phyloP scores from a whole-genome alignment of 148 eudicot genomes.

The Fallopia convolvulus region DNA sequence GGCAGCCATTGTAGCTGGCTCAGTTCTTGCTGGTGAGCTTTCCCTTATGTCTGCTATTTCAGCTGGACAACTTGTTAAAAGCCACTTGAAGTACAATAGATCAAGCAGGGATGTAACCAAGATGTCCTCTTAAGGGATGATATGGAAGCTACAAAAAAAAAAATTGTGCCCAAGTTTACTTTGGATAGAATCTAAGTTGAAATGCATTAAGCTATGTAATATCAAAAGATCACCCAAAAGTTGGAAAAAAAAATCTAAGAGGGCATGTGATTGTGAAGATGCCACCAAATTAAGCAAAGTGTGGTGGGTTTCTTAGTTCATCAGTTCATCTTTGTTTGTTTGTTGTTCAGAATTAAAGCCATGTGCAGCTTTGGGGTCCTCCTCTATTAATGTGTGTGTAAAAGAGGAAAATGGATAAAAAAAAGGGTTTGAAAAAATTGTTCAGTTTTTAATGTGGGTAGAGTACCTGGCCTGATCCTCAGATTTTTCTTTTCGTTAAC shows the following conservation, averaged over 20 bases:
- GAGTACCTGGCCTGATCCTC: background rate
- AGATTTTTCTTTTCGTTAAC: background rate
- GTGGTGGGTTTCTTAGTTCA: background rate
- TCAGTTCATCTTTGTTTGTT: background rate
- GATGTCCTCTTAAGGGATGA: background rate
- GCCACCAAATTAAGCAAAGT: background rate
- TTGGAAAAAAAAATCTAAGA: background rate
- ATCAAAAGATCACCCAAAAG: background rate
- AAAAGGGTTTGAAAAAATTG: background rate
- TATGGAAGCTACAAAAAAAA: background rate
- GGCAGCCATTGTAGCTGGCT: slow-evolving; percentile 30
- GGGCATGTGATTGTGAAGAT: background rate
- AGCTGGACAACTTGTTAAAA: slow-evolving; percentile 33
- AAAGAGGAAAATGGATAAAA: background rate
- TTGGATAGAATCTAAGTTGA: background rate
- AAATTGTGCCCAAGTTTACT: background rate
- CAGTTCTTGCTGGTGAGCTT: slow-evolving; percentile 33
- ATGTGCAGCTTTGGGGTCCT: slow-evolving; percentile 6
- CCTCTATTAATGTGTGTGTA: background rate
- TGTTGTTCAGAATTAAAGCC: background rate
- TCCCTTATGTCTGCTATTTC: slow-evolving; percentile 32
- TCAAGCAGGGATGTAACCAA: slow-evolving; percentile 20
- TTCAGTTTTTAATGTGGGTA: background rate
- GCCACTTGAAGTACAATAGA: slow-evolving; percentile 31
- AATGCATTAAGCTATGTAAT: background rate